A percentile compares a stretch with the other conserved stretches of the same genome.
phyloP scores from a whole-genome alignment of 176 grass and related monocot genomes.

The Oryza punctata region DNA sequence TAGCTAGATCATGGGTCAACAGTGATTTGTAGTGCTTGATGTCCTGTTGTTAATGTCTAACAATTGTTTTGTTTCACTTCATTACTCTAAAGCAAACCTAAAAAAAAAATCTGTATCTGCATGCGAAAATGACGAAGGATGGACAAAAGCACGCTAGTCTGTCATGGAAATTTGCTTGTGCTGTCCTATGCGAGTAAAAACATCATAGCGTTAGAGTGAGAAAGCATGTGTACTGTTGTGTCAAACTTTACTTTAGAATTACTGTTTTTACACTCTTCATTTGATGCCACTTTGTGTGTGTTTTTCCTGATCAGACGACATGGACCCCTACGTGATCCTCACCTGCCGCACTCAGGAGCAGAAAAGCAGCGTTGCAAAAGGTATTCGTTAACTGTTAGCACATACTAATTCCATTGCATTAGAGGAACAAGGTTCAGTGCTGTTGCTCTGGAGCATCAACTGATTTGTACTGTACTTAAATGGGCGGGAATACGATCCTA shows the following conservation, averaged over 20 bases:
- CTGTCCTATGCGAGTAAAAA: background rate
- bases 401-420: background rate
- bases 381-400: background rate
- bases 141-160: background rate
- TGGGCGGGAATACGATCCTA: constrained; percentile 4
- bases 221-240: background rate
- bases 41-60: background rate
- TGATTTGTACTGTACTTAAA: background rate
- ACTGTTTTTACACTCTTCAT: background rate
- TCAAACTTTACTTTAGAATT: background rate
- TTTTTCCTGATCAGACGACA: constrained; percentile 46
- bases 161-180: background rate
- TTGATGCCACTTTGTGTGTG: background rate
- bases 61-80: background rate
- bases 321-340: constrained; percentile 73
- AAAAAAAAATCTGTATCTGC: background rate
- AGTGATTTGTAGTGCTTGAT: background rate
- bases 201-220: background rate
- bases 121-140: background rate
- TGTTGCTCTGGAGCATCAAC: background rate
- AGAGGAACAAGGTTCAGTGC: background rate
- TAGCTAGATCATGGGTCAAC: background rate
- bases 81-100: background rate
- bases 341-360: constrained; percentile 62
- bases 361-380: constrained; percentile 59